Conservation (phyloP, 2,329 filamentous ascomycete species). For the Ophiocordyceps sinensis region DNA sequence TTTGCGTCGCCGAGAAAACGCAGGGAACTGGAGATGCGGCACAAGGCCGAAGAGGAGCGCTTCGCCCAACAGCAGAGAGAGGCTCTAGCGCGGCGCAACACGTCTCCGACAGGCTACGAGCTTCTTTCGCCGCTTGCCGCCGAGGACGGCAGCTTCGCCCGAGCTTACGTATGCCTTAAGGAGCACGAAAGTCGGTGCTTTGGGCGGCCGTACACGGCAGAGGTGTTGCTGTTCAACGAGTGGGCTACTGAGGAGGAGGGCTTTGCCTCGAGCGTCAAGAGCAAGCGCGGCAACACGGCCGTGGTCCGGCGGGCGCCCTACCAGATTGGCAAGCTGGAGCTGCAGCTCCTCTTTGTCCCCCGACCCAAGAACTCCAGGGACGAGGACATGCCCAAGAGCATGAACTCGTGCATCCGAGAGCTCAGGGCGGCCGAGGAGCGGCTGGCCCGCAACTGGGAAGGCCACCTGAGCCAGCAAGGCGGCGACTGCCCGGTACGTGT, state of each 20-base stretch:
- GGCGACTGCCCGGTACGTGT: conserved; percentile 86
- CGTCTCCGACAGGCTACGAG: conserved; percentile 67
- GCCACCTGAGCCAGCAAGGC: conserved; percentile 86
- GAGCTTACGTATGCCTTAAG: conserved; percentile 85
- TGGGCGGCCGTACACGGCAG: conserved; percentile 73
- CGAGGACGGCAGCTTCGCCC: conserved; percentile 84
- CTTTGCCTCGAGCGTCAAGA: conserved; percentile 79
- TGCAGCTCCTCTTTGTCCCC: conserved; percentile 90
- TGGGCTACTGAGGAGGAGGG: conserved; percentile 82
- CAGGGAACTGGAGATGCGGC: conserved; percentile 78
- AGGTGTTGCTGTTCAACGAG: conserved; percentile 94
- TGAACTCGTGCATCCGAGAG: conserved; percentile 91
- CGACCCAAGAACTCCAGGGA: conserved; percentile 76
- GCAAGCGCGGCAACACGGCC: conserved; percentile 63
- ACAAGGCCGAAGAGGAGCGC: conserved; percentile 71
- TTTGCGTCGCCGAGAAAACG: conserved; percentile 94
- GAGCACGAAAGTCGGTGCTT: conserved; percentile 83
- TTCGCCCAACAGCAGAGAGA: conserved; percentile 49
- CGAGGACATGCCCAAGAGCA: conserved; percentile 98
- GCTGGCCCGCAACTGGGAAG: conserved; percentile 67
- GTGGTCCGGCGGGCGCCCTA: conserved; percentile 83
- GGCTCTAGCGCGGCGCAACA: conserved; percentile 44
- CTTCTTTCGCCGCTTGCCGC: conserved; percentile 75
- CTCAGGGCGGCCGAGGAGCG: conserved; percentile 80
- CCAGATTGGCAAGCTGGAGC: conserved; percentile 83